Percentiles rank a stretch among this genome's conserved stretches.
Conservation (phyloP, 805 yeast genomes). For the Lipomyces chichibuensis region DNA sequence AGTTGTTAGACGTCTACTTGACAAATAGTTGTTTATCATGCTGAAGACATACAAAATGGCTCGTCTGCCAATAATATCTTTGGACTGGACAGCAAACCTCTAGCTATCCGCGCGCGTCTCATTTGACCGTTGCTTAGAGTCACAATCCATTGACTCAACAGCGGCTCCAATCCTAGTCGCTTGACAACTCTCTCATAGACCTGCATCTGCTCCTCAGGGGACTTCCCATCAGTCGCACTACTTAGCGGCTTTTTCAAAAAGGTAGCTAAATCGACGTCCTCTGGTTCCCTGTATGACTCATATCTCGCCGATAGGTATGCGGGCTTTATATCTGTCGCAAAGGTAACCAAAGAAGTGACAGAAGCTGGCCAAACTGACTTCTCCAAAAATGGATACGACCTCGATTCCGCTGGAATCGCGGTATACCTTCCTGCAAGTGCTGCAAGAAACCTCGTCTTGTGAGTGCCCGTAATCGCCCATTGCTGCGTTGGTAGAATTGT, state of each 20-base stretch:
- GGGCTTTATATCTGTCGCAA: conserved; percentile 49
- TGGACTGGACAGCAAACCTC: conserved; percentile 67
- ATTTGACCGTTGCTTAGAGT: conserved; percentile 92
- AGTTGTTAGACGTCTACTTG: background rate
- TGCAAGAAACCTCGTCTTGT: conserved; percentile 58
- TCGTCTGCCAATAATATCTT: conserved; percentile 77
- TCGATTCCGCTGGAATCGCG: conserved; percentile 55
- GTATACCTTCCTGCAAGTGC: conserved; percentile 60
- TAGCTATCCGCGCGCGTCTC: conserved; percentile 85
- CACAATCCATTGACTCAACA: conserved; percentile 73
- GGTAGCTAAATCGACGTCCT: conserved; percentile 69
- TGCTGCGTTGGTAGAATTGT: conserved; percentile 47
- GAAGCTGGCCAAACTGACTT: conserved; percentile 52
- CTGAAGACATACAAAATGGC: conserved; percentile 57
- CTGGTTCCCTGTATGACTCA: conserved; percentile 82
- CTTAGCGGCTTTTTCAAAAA: conserved; percentile 53
- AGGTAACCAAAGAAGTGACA: conserved; percentile 51
- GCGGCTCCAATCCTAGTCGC: conserved; percentile 57
- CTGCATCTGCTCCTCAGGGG: conserved; percentile 28
- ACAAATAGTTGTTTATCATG: background rate
- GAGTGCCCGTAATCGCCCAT: conserved; percentile 62
- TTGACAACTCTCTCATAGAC: conserved; percentile 50
- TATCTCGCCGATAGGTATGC: conserved; percentile 88
- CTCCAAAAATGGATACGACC: conserved; percentile 59
- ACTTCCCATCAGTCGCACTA: conserved; percentile 50